Evolutionary conservation across 441 rosid species (phyloP).

Genomic region (Erodium moschatum): DNA sequence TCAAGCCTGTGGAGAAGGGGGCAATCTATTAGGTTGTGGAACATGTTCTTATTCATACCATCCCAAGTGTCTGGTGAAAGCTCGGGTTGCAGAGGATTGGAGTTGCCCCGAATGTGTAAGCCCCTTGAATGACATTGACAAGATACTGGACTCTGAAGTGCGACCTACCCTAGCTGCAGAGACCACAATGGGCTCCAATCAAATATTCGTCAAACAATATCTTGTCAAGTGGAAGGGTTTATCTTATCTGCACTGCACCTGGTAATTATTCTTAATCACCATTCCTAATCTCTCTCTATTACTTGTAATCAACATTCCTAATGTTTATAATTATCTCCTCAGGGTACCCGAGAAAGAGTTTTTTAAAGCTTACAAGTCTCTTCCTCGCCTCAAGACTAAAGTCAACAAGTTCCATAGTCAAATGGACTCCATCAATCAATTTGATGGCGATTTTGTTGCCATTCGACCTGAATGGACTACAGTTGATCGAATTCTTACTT

Average conservation of each 20-base stretch:
- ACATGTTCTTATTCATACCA: constrained; percentile 86
- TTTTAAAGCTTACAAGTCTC: constrained; percentile 78
- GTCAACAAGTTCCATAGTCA: constrained; percentile 86
- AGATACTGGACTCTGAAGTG: constrained; percentile 83
- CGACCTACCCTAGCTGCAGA: constrained; percentile 81
- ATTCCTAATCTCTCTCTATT: too few species aligned
- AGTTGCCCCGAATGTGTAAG: constrained; percentile 99
- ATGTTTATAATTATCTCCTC: too few species aligned
- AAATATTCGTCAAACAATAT: constrained; percentile 81
- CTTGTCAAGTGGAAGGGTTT: constrained; percentile 98
- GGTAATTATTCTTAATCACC: constrained; percentile 43
- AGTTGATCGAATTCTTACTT: constrained; percentile 88
- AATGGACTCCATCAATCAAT: constrained; percentile 48
- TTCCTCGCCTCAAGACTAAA: constrained; percentile 83
- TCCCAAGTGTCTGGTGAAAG: constrained; percentile 67
- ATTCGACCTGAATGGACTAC: constrained; percentile 99
- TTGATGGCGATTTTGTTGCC: constrained; percentile 78
- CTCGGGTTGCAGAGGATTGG: constrained; percentile 66
- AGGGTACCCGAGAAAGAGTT: constrained; percentile 98
- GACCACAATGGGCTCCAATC: constrained; percentile 57
- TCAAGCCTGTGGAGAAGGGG: constrained; percentile 83
- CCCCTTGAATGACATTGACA: constrained; percentile 87
- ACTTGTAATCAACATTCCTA: too few species aligned
- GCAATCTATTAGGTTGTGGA: constrained; percentile 63
- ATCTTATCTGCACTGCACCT: constrained; percentile 92